Percentiles rank a stretch among this genome's conserved stretches.
Evolutionary conservation across 2,329 filamentous ascomycete genomes (phyloP).

Genomic region (Xylariomycetidae sp.): DNA sequence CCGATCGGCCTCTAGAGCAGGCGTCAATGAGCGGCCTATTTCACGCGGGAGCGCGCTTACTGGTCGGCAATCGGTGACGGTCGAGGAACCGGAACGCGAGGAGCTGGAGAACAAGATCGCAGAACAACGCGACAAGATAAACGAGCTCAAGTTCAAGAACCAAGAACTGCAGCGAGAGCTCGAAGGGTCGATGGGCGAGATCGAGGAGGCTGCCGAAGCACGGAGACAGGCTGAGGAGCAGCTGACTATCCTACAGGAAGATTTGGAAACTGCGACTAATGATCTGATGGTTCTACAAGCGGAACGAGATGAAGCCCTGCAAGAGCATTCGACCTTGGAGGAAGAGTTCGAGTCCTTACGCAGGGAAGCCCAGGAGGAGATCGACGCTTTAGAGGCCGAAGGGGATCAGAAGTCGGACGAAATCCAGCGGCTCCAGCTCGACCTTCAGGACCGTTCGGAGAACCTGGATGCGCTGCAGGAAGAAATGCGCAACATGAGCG

Average conservation of each 20-base stretch:
- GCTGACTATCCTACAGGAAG: slow-evolving; percentile 64
- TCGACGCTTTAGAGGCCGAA: slow-evolving; percentile 63
- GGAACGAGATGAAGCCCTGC: slow-evolving; percentile 80
- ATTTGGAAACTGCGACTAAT: slow-evolving; percentile 71
- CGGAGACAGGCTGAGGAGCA: slow-evolving; percentile 55
- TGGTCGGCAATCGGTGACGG: slow-evolving; percentile 50
- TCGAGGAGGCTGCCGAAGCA: slow-evolving; percentile 64
- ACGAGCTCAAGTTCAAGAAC: slow-evolving; percentile 79
- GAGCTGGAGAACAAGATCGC: slow-evolving; percentile 80
- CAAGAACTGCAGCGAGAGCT: slow-evolving; percentile 82
- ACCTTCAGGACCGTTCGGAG: slow-evolving; percentile 71
- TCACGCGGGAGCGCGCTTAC: slow-evolving; percentile 69
- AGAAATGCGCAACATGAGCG: slow-evolving; percentile 89
- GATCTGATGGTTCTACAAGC: slow-evolving; percentile 73
- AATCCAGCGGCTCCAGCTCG: slow-evolving; percentile 61
- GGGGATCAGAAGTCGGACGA: slow-evolving; percentile 67
- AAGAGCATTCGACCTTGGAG: slow-evolving; percentile 55
- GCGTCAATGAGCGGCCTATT: slow-evolving; percentile 60
- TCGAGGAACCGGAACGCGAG: slow-evolving; percentile 75
- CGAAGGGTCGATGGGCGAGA: slow-evolving; percentile 71
- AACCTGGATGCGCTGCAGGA: slow-evolving; percentile 88
- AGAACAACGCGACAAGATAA: slow-evolving; percentile 78
- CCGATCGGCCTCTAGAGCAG: slow-evolving; percentile 82
- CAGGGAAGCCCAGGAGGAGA: slow-evolving; percentile 59
- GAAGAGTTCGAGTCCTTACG: slow-evolving; percentile 55